A percentile compares a stretch with the other conserved stretches of the same genome.
phyloP scores from a whole-genome alignment of 441 rosid species.

The Erodium chrysanthum region DNA sequence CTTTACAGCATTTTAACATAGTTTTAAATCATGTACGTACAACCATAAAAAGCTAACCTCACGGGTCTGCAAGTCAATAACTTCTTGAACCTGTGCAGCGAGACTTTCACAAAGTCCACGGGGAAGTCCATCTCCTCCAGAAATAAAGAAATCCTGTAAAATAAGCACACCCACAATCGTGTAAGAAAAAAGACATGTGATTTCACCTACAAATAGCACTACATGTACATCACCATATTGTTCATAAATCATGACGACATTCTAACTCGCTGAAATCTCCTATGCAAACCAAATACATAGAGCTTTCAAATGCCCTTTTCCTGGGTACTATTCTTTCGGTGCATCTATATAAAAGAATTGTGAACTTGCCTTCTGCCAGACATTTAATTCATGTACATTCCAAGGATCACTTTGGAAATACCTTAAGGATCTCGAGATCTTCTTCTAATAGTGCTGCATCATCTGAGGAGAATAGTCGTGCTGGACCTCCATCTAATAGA shows the following conservation, averaged over 20 bases:
- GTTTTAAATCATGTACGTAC: too few species aligned
- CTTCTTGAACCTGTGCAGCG: constrained; percentile 63
- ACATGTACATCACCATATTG: too few species aligned
- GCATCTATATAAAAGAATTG: not conserved
- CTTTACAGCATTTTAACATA: too few species aligned
- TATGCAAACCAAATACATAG: too few species aligned
- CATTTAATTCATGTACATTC: not conserved
- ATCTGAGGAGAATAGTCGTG: constrained; percentile 48
- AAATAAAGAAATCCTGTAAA: constrained; percentile 78
- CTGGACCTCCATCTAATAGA: constrained; percentile 74
- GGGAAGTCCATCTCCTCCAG: constrained; percentile 96
- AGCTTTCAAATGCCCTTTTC: constrained; percentile 3
- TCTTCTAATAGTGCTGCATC: constrained; percentile 79
- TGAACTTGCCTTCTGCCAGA: not conserved
- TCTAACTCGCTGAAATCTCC: too few species aligned
- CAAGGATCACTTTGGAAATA: constrained; percentile 19
- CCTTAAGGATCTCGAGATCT: constrained; percentile 86
- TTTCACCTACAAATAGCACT: not conserved
- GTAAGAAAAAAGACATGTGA: not conserved
- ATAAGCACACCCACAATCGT: not conserved
- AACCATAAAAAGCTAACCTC: constrained; percentile 55
- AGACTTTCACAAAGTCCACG: too few species aligned
- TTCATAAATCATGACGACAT: too few species aligned
- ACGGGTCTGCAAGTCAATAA: constrained; percentile 60
- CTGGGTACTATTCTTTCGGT: not conserved